Conservation (phyloP, 495 filamentous ascomycete species). For the Penicillium pancosmium region DNA sequence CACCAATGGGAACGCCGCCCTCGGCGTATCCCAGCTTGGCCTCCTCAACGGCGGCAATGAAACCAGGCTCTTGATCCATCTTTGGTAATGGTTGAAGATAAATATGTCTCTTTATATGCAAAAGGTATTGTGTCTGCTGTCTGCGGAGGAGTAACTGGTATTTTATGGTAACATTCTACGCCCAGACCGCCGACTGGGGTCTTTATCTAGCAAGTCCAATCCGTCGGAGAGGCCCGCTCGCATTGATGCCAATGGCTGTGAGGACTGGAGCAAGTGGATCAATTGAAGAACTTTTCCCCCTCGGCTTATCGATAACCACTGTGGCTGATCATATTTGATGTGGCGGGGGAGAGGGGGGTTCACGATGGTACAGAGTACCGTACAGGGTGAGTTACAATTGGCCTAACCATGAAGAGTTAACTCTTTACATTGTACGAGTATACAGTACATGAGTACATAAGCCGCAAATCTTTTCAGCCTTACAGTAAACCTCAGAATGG, state of each 20-base stretch:
- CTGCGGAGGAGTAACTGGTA: not conserved
- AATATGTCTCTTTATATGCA: not conserved
- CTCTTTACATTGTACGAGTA: no score
- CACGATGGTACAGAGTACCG: not conserved
- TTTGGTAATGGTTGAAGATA: not conserved
- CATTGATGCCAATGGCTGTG: constrained; percentile 5
- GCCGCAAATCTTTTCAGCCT: no score
- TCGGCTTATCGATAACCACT: constrained; percentile 31
- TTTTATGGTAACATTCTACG: not conserved
- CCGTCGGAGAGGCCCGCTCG: constrained; percentile 22
- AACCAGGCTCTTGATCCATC: constrained; percentile 34
- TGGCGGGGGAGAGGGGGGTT: constrained; percentile 10
- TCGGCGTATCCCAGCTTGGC: constrained; percentile 68
- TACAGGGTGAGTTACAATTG: not conserved
- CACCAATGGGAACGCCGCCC: constrained; percentile 83
- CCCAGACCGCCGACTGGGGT: not conserved
- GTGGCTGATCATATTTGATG: constrained; percentile 12
- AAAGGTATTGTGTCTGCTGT: not conserved
- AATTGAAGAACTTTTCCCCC: constrained; percentile 22
- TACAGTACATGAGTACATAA: no score
- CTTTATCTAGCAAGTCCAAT: constrained; percentile 11
- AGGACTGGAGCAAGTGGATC: not conserved
- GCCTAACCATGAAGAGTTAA: no score
- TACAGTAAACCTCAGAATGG: not conserved
- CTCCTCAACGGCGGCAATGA: constrained; percentile 73